Percentiles rank a stretch among this genome's conserved stretches.
Evolutionary conservation across 768 basidiomycete species (phyloP).

Genomic region (Crassisporium funariophilum): DNA sequence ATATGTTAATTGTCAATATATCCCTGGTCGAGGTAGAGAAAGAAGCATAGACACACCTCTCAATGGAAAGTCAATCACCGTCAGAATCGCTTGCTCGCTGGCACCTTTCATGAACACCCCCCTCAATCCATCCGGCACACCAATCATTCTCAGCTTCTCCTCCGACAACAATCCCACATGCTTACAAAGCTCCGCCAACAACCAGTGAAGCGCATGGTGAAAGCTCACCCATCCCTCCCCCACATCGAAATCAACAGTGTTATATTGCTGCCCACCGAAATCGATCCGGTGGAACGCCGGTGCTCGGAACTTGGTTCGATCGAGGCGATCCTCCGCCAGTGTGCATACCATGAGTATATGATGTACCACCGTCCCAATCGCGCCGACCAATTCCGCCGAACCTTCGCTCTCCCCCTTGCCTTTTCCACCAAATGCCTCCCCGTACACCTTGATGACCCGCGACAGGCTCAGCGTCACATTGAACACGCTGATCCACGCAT

Average conservation of each 20-base stretch:
- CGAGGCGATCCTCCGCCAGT: constrained; percentile 64
- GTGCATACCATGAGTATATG: constrained; percentile 76
- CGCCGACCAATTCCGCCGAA: constrained; percentile 61
- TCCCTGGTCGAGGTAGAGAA: background rate
- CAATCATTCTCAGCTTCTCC: constrained; percentile 51
- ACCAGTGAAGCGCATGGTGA: constrained; percentile 91
- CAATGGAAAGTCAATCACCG: constrained; percentile 85
- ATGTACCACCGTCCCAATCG: constrained; percentile 68
- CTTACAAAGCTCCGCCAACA: constrained; percentile 86
- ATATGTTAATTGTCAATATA: constrained; percentile 4
- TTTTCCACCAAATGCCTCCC: constrained; percentile 70
- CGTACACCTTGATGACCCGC: constrained; percentile 86
- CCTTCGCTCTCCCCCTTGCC: constrained; percentile 24
- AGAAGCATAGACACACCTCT: constrained; percentile 59
- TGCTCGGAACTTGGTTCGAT: constrained; percentile 62
- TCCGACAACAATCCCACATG: constrained; percentile 70
- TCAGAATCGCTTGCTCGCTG: constrained; percentile 69
- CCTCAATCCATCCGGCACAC: constrained; percentile 54
- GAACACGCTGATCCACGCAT: constrained; percentile 96
- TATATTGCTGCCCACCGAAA: constrained; percentile 61
- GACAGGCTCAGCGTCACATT: constrained; percentile 91
- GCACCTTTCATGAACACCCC: constrained; percentile 64
- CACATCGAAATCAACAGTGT: constrained; percentile 79
- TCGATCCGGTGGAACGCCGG: constrained; percentile 65
- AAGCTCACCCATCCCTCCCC: constrained; percentile 85